These are phyloP conservation scores for Ogataea ganodermae DNA, from an alignment of 805 yeast species.

Conservation along the genomic window DNA sequence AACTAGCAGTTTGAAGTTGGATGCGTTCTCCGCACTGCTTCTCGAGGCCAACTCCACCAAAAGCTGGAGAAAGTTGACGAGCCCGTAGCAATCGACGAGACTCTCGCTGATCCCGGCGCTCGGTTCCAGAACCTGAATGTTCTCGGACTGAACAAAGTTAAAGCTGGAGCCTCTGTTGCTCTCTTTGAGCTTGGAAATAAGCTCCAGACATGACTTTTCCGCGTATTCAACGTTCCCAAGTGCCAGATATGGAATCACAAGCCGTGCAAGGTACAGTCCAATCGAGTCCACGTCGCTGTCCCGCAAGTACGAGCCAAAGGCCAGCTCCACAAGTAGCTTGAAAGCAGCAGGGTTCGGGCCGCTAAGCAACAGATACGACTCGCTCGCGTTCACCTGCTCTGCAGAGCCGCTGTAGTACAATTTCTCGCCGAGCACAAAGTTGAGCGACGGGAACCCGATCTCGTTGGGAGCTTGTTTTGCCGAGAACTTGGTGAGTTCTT, in stretches of 20 bases:
- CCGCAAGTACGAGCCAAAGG: constrained; percentile 33
- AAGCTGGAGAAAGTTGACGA: constrained; percentile 71
- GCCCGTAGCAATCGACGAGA: constrained; percentile 37
- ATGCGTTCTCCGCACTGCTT: constrained; percentile 38
- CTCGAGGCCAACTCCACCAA: constrained; percentile 60
- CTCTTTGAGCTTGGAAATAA: constrained; percentile 37
- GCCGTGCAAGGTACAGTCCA: constrained; percentile 43
- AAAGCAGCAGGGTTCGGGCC: constrained; percentile 24
- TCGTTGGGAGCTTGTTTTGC: constrained; percentile 46
- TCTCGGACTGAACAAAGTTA: constrained; percentile 21
- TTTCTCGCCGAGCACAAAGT: constrained; percentile 71
- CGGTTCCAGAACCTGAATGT: constrained; percentile 38
- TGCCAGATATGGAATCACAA: constrained; percentile 73
- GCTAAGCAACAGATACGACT: constrained; percentile 30
- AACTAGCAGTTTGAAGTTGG: constrained; percentile 44
- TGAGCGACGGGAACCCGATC: constrained; percentile 76
- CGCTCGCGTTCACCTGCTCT: constrained; percentile 30
- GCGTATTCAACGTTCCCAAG: constrained; percentile 68
- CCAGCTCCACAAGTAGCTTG: constrained; percentile 38
- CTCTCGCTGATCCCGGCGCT: constrained; percentile 10
- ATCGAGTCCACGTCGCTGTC: constrained; percentile 31
- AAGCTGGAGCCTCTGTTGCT: constrained; percentile 19
- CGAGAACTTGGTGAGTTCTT: constrained; percentile 70
- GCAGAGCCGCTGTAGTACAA: constrained; percentile 41
- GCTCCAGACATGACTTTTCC: constrained; percentile 38